phyloP scores from a whole-genome alignment of 2,329 filamentous ascomycete species.

The Xylaria polymorpha region DNA sequence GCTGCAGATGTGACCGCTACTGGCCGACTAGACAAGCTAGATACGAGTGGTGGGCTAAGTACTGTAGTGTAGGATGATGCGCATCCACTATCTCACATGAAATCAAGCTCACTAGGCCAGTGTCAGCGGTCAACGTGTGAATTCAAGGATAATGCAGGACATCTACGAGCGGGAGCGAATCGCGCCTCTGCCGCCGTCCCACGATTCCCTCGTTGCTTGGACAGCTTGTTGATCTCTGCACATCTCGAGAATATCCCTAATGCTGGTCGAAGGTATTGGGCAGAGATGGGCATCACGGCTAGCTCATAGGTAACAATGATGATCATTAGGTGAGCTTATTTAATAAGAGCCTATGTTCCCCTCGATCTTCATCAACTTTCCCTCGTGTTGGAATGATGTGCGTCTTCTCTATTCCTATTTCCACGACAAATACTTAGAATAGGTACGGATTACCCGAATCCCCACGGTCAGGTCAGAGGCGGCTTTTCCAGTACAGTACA shows the following conservation, averaged over 20 bases:
- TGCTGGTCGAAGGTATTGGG: constrained; percentile 19
- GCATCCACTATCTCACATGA: constrained; percentile 40
- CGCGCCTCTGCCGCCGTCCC: constrained; percentile 38
- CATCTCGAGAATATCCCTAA: constrained; percentile 23
- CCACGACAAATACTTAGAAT: constrained; percentile 32
- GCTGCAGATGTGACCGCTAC: constrained; percentile 28
- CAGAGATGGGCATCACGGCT: constrained; percentile 16
- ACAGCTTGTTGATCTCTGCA: constrained; percentile 23
- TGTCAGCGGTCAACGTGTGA: constrained; percentile 49
- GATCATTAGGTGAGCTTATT: constrained; percentile 27
- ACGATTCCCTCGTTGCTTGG: constrained; percentile 24
- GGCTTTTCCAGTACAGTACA: constrained; percentile 28
- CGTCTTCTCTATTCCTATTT: constrained; percentile 34
- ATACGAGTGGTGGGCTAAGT: constrained; percentile 33
- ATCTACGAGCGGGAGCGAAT: constrained; percentile 39
- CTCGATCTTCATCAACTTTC: constrained; percentile 40
- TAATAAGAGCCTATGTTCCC: constrained; percentile 26
- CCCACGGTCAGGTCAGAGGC: constrained; percentile 30
- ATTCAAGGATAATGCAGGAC: constrained; percentile 44
- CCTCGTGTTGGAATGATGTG: constrained; percentile 44
- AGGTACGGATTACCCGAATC: constrained; percentile 32
- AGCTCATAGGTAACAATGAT: constrained; percentile 5
- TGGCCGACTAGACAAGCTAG: constrained; percentile 21
- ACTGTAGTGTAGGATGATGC: constrained; percentile 28
- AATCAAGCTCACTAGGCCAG: constrained; percentile 41